phyloP scores from a whole-genome alignment of 2,329 filamentous ascomycete genomes.

The Colletotrichum scovillei region DNA sequence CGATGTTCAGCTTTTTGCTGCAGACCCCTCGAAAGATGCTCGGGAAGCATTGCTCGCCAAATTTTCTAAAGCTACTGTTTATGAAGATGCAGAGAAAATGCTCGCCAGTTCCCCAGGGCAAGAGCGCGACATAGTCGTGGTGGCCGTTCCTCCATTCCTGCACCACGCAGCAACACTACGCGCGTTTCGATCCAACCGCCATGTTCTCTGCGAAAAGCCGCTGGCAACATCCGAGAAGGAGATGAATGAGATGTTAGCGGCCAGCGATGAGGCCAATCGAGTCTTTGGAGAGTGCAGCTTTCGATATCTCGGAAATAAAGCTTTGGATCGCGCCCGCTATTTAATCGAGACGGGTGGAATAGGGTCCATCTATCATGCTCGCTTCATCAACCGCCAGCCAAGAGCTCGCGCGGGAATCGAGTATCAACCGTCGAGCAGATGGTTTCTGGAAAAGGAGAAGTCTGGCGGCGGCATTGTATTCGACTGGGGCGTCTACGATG shows the following conservation, averaged over 20 bases:
- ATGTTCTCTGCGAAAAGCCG: conserved; percentile 28
- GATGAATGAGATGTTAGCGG: conserved; percentile 15
- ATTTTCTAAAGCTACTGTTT: neutral
- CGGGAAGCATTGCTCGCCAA: neutral
- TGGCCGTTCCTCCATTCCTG: neutral
- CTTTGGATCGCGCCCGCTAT: neutral
- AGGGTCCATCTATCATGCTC: neutral
- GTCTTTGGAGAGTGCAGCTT: neutral
- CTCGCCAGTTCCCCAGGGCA: neutral
- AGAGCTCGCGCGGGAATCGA: neutral
- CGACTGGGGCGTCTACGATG: conserved; percentile 25
- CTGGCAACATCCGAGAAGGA: conserved; percentile 2
- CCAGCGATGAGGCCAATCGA: neutral
- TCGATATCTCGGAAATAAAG: neutral
- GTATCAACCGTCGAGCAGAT: neutral
- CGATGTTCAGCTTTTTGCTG: neutral
- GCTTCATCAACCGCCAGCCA: neutral
- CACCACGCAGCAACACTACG: neutral
- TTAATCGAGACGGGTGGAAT: neutral
- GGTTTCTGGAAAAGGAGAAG: neutral
- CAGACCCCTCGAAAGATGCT: neutral
- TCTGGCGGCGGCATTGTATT: conserved; percentile 2
- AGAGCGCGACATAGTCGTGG: neutral
- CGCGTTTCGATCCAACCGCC: conserved; percentile 7
- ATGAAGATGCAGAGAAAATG: neutral